Percentiles rank a stretch among this genome's conserved stretches.
phyloP scores from a whole-genome alignment of 2,329 filamentous ascomycete genomes.

The Pestalotiopsis sp. region DNA sequence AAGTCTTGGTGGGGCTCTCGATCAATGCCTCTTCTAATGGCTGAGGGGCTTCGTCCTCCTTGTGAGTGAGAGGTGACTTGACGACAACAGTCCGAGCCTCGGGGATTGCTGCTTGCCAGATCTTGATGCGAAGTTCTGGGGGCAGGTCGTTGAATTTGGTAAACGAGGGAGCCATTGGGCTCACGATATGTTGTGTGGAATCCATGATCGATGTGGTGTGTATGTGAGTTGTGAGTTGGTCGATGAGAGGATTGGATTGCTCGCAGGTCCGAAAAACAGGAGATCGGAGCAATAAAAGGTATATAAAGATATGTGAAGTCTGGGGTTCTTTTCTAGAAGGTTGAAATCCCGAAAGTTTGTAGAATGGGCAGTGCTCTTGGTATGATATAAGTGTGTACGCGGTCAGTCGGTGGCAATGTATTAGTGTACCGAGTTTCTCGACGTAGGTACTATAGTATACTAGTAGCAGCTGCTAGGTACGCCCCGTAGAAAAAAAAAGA shows the following conservation, averaged over 20 bases:
- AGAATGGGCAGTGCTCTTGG: constrained; percentile 8
- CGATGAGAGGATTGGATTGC: constrained; percentile 16
- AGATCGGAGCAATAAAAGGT: constrained; percentile 15
- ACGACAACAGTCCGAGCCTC: constrained; percentile 27
- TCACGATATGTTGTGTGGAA: constrained; percentile 15
- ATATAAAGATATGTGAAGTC: constrained; percentile 19
- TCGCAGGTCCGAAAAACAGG: constrained; percentile 20
- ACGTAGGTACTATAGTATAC: not conserved
- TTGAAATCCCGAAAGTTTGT: constrained; percentile 10
- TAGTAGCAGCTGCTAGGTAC: not conserved
- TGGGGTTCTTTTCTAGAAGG: constrained; percentile 21
- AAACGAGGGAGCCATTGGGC: constrained; percentile 21
- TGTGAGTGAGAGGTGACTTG: constrained; percentile 23
- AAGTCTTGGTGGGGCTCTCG: constrained; percentile 21
- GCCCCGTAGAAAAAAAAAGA: not conserved
- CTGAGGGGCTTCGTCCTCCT: constrained; percentile 11
- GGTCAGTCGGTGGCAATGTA: constrained; percentile 3
- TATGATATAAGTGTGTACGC: constrained; percentile 4
- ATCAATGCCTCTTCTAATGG: constrained; percentile 27
- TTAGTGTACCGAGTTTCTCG: not conserved
- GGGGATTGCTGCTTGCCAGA: constrained; percentile 33
- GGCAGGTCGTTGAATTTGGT: constrained; percentile 29
- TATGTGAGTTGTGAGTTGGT: constrained; percentile 14
- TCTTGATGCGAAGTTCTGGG: constrained; percentile 32
- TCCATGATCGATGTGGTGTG: constrained; percentile 24